phyloP scores from a whole-genome alignment of 768 basidiomycete species.

The Pulveroboletus ravenelii region DNA sequence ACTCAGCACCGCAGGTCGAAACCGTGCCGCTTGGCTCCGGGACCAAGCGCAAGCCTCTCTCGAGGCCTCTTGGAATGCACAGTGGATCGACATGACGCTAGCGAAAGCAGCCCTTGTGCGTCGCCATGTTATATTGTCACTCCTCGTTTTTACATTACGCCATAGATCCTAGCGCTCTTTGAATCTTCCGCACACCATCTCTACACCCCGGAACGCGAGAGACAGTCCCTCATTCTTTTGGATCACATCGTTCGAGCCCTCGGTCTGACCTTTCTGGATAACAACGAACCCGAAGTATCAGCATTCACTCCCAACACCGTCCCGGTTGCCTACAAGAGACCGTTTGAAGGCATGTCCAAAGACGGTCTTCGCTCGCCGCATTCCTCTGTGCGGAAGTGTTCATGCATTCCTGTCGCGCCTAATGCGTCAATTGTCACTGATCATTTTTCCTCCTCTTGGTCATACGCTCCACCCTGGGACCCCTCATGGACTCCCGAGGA shows the following conservation, averaged over 20 bases:
- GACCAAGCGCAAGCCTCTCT: slow-evolving; percentile 53
- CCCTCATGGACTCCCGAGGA: slow-evolving; percentile 50
- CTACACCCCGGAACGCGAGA: slow-evolving; percentile 52
- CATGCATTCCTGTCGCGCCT: slow-evolving; percentile 41
- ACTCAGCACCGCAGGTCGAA: slow-evolving; percentile 47
- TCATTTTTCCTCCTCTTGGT: slow-evolving; percentile 39
- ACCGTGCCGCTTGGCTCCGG: slow-evolving; percentile 53
- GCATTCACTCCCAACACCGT: slow-evolving; percentile 48
- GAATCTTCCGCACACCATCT: slow-evolving; percentile 71
- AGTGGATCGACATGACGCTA: slow-evolving; percentile 56
- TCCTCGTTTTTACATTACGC: slow-evolving; percentile 10
- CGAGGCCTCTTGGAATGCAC: slow-evolving; percentile 44
- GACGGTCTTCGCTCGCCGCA: slow-evolving; percentile 26
- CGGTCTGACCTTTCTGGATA: slow-evolving; percentile 53
- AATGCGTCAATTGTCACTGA: slow-evolving; percentile 32
- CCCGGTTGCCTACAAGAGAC: slow-evolving; percentile 40
- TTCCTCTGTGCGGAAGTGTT: slow-evolving; percentile 36
- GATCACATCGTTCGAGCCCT: slow-evolving; percentile 62
- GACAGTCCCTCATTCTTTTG: slow-evolving; percentile 49
- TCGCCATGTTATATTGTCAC: neutral
- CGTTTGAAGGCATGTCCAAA: slow-evolving; percentile 27
- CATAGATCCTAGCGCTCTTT: slow-evolving; percentile 69
- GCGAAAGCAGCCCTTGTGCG: slow-evolving; percentile 71
- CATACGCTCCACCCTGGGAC: slow-evolving; percentile 59
- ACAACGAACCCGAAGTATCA: slow-evolving; percentile 47